phyloP scores from a whole-genome alignment of 495 filamentous ascomycete species.

The Hypomontagnella submonticulosa region DNA sequence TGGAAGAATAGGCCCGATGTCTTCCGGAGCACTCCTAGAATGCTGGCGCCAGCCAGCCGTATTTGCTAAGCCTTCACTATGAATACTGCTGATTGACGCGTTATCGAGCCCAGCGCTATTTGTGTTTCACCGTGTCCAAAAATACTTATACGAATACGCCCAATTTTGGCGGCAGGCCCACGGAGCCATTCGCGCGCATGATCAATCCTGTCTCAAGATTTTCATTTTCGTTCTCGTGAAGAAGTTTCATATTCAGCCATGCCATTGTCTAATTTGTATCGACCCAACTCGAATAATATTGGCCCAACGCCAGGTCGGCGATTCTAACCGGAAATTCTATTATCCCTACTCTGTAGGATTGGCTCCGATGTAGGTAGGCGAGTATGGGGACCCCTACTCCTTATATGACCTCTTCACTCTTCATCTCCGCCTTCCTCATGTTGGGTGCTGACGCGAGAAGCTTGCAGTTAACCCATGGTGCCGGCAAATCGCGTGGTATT shows the following conservation, averaged over 20 bases:
- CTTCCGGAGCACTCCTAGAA: constrained; percentile 7
- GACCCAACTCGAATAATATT: constrained; percentile 5
- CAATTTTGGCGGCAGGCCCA: no score
- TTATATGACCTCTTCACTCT: constrained; percentile 21
- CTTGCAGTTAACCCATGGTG: constrained; percentile 32
- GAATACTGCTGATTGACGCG: background rate
- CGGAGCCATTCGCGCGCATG: background rate
- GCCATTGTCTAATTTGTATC: background rate
- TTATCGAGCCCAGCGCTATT: constrained; percentile 4
- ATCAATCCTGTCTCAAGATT: background rate
- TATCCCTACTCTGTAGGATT: constrained; percentile 1
- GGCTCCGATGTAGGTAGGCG: constrained; percentile 14
- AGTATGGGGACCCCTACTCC: constrained; percentile 6
- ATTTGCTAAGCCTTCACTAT: constrained; percentile 22
- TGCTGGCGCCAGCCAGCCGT: constrained; percentile 43
- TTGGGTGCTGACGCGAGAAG: constrained; percentile 47
- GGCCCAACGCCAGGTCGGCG: background rate
- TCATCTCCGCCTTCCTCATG: constrained; percentile 19
- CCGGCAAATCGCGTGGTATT: constrained; percentile 40
- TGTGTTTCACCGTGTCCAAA: background rate
- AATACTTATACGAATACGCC: no score
- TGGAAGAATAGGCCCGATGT: constrained; percentile 27
- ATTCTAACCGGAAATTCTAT: constrained; percentile 9
- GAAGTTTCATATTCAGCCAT: background rate
- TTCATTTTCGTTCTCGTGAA: background rate